Percentiles rank a stretch among this genome's conserved stretches.
These are phyloP conservation scores for Tuber brumale DNA, from an alignment of 495 filamentous ascomycete genomes.

Conservation along the genomic window DNA sequence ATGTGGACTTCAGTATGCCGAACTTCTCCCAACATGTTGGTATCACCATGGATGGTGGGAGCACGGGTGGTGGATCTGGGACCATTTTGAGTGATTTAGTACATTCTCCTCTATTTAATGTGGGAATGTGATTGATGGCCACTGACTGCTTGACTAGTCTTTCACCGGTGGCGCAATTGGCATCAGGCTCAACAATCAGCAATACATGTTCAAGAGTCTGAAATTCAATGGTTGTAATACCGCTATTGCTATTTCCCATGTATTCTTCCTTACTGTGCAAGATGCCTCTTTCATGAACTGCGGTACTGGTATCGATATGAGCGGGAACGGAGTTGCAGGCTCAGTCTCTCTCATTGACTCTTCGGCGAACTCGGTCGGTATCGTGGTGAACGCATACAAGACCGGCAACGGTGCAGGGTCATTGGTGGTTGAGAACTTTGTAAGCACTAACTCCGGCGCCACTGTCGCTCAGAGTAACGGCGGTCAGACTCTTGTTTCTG, in stretches of 20 bases:
- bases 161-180: conserved; percentile 69
- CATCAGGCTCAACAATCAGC: conserved; percentile 65
- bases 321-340: conserved; percentile 48
- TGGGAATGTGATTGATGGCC: neutral
- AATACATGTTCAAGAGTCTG: conserved; percentile 72
- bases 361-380: conserved; percentile 49
- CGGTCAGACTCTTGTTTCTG: conserved; percentile 47
- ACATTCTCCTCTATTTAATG: conserved; percentile 41
- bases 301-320: conserved; percentile 58
- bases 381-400: conserved; percentile 58
- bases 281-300: conserved; percentile 60
- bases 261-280: conserved; percentile 52
- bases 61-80: conserved; percentile 51
- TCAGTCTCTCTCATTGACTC: conserved; percentile 51
- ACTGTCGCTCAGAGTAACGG: conserved; percentile 49
- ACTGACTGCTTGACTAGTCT: conserved; percentile 42
- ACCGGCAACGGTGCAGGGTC: conserved; percentile 56
- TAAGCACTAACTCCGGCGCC: conserved; percentile 54
- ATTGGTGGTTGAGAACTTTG: conserved; percentile 54
- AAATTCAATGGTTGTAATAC: conserved; percentile 57
- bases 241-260: conserved; percentile 55
- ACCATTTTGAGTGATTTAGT: conserved; percentile 43
- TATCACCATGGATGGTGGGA: conserved; percentile 67
- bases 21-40: conserved; percentile 57
- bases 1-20: conserved; percentile 67